Evolutionary conservation across 2,329 filamentous ascomycete genomes (phyloP), one percentile per base, ranked within the genome.

Genomic region (Beauveria sp.): DNA sequence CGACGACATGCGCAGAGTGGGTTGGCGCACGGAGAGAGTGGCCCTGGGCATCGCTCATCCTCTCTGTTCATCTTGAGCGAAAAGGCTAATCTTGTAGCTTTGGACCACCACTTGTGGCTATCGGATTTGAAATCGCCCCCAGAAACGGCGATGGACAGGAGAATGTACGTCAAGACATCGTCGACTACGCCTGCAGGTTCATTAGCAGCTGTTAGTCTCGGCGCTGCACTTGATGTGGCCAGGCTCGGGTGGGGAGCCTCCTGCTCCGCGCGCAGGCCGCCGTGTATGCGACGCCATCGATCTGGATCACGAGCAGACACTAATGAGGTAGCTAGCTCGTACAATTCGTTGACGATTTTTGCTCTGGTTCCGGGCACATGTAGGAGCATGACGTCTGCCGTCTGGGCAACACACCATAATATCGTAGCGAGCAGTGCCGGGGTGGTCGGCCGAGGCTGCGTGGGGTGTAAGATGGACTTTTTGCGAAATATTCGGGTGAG

Each of bases 91-190:
- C 73, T 65, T 0, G 73, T 66, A 1, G 77, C 73, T 63, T 79
- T 78, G 61, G 72, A 74, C 75, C 75, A 79, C 78, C 78, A 80
- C 61, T 75, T 77, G 57, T 77, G 70, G 62, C 73, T 76, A 62
- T 80, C 79, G 4, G 75, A 73, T 65, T 80, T 80, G 71, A 78
- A 79, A 55, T 80, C 77, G 12, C 77, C 73, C 0, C 76, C 77
- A 0, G 78, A 80, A 4, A 79, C 74, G 0, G 76, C 76, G 34
- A 80, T 76, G 14, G 75, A 73, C 6, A 81, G 68, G 1, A 80
- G 71, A 6, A 76, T 71, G 24, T 78, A 76, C 0, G 76, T 76
- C n/a, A 80, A 65, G 22, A 80, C 76, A 59, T 77, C 76, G 61
- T 79, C 78, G 5, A 76, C 66, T 3, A 67, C 64, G 3, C 71